Conservation (phyloP, 768 basidiomycete genomes). For the Collybia mongolica region DNA sequence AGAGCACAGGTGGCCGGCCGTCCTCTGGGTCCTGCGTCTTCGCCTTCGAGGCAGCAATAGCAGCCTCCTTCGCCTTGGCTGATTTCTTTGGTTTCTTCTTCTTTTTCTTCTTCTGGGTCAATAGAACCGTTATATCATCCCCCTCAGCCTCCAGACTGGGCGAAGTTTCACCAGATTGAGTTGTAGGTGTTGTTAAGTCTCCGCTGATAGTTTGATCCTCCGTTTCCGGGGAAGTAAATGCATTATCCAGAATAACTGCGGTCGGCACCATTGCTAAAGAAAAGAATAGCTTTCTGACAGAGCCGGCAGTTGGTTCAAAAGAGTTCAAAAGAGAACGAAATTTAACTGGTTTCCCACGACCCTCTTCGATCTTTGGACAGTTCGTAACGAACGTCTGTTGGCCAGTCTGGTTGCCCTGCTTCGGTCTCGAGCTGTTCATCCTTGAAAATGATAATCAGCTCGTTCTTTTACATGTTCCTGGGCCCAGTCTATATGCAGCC, state of each 20-base stretch:
- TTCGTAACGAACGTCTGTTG: too few relatives aligned
- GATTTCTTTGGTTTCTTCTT: slow-evolving; percentile 63
- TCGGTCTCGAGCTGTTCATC: too few relatives aligned
- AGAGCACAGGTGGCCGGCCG: slow-evolving; percentile 63
- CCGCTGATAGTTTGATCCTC: slow-evolving; percentile 5
- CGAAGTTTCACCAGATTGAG: slow-evolving; percentile 27
- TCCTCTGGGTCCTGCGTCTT: slow-evolving; percentile 35
- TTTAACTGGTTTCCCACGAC: too few relatives aligned
- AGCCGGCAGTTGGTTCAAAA: neutral
- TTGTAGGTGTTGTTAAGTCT: slow-evolving; percentile 13
- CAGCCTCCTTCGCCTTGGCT: slow-evolving; percentile 41
- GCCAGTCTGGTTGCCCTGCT: too few relatives aligned
- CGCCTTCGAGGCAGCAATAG: slow-evolving; percentile 19
- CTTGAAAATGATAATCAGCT: too few relatives aligned
- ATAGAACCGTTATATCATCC: slow-evolving; percentile 16
- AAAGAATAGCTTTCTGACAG: neutral
- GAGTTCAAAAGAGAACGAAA: too few relatives aligned
- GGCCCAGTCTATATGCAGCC: too few relatives aligned
- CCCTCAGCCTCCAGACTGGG: slow-evolving; percentile 24
- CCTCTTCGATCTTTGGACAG: too few relatives aligned
- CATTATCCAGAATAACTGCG: neutral
- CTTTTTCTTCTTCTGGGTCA: slow-evolving; percentile 66
- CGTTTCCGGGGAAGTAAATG: slow-evolving; percentile 7
- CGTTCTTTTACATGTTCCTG: too few relatives aligned
- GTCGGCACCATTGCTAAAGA: slow-evolving; percentile 2